Percentiles rank a stretch among this genome's conserved stretches.
Conservation (phyloP, 116 monocot genomes). For the Zostera marina region DNA sequence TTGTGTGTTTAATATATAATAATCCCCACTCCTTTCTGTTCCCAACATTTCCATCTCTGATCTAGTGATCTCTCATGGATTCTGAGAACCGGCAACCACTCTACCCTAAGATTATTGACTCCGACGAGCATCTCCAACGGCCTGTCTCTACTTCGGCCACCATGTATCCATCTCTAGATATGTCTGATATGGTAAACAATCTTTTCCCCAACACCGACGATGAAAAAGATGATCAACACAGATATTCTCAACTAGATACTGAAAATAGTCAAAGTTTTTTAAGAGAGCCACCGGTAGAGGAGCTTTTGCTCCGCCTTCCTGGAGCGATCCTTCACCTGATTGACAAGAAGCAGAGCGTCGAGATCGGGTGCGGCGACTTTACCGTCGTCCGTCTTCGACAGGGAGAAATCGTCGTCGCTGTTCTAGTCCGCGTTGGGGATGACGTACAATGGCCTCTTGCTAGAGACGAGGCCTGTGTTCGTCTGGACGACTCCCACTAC, state of each 20-base stretch:
- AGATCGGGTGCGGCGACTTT: conserved; percentile 65
- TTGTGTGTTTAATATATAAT: too few species aligned
- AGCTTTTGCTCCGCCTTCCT: conserved; percentile 40
- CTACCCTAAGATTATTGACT: conserved; percentile 9
- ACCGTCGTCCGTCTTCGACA: conserved; percentile 34
- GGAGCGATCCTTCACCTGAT: conserved; percentile 85
- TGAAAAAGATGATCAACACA: not conserved
- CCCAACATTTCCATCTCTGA: too few species aligned
- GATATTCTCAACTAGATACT: too few species aligned
- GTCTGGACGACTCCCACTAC: conserved; percentile 77
- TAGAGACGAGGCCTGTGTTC: conserved; percentile 49
- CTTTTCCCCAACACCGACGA: conserved; percentile 25
- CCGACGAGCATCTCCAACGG: not conserved
- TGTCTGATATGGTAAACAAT: conserved; percentile 24
- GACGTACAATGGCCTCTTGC: conserved; percentile 76
- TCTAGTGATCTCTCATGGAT: too few species aligned
- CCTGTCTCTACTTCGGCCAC: conserved; percentile 6
- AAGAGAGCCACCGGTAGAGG: conserved; percentile 32
- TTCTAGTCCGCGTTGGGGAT: conserved; percentile 40
- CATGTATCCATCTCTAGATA: conserved; percentile 3
- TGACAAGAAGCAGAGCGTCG: conserved; percentile 37
- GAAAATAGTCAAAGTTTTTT: not conserved
- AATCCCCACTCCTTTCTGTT: too few species aligned
- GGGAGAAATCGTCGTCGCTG: conserved; percentile 39
- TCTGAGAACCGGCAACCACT: conserved; percentile 8